These are phyloP conservation scores for Solanum habrochaites DNA, from an alignment of 257 asterid genomes.

Conservation along the genomic window DNA sequence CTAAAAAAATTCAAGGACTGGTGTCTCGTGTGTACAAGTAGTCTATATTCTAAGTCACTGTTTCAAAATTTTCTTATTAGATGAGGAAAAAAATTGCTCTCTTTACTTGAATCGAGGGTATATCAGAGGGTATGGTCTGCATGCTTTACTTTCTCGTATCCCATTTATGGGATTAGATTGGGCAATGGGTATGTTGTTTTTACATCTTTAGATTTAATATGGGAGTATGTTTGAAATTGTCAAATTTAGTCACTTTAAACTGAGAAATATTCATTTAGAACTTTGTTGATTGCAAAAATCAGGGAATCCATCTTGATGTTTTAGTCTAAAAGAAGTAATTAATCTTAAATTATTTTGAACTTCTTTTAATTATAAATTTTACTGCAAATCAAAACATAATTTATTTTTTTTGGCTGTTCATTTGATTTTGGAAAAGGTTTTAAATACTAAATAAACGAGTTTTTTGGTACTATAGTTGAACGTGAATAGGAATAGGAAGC, in stretches of 20 bases:
- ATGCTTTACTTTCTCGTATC: neutral
- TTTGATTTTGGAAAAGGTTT: neutral
- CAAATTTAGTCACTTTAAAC: neutral
- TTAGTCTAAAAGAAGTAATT: too few relatives aligned
- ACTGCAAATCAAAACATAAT: neutral
- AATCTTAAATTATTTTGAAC: too few relatives aligned
- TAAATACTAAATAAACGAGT: neutral
- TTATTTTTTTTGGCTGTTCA: neutral
- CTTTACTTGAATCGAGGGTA: neutral
- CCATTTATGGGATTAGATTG: neutral
- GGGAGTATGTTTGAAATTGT: neutral
- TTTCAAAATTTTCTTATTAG: neutral
- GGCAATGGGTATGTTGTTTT: neutral
- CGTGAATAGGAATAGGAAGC: neutral
- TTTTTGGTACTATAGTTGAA: neutral
- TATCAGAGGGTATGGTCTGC: neutral
- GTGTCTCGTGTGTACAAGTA: neutral
- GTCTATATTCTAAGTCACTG: neutral
- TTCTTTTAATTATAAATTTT: too few relatives aligned
- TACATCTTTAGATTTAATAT: neutral
- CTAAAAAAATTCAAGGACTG: neutral
- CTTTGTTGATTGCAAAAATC: neutral
- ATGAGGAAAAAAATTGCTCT: neutral
- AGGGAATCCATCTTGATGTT: neutral
- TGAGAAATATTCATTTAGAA: neutral